phyloP scores from a whole-genome alignment of 2,329 filamentous ascomycete species.

The Colletotrichum spaethianum region DNA sequence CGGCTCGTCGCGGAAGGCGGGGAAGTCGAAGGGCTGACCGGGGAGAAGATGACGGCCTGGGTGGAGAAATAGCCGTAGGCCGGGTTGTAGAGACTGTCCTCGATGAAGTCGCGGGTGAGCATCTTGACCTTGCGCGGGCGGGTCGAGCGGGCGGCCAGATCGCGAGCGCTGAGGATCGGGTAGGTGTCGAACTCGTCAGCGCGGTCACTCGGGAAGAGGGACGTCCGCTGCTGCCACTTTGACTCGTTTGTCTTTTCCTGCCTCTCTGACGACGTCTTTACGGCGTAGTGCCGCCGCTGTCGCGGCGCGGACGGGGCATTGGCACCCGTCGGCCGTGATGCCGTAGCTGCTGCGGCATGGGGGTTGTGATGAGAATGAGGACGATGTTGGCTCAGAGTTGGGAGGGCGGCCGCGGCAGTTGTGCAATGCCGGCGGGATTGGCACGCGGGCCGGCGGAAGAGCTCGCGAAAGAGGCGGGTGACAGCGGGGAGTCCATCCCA shows the following conservation, averaged over 20 bases:
- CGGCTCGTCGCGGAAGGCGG: slow-evolving; percentile 83
- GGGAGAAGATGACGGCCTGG: slow-evolving; percentile 95
- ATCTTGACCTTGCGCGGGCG: slow-evolving; percentile 93
- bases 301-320: slow-evolving; percentile 41
- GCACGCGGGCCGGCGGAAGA: slow-evolving; percentile 83
- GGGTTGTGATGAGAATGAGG: slow-evolving; percentile 13
- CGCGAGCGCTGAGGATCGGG: slow-evolving; percentile 87
- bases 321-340: slow-evolving; percentile 45
- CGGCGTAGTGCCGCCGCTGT: slow-evolving; percentile 49
- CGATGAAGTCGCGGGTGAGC: slow-evolving; percentile 97
- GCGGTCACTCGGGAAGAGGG: slow-evolving; percentile 82
- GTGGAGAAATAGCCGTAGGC: slow-evolving; percentile 97
- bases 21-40: slow-evolving; percentile 92
- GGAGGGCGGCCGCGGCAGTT: slow-evolving; percentile 46
- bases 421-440: slow-evolving; percentile 61
- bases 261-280: slow-evolving; percentile 30
- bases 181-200: slow-evolving; percentile 85
- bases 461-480: slow-evolving; percentile 84
- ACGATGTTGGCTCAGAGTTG: slow-evolving; percentile 37
- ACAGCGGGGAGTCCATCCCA: slow-evolving; percentile 85
- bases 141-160: slow-evolving; percentile 79
- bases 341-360: slow-evolving; percentile 28
- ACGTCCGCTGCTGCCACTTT: slow-evolving; percentile 88
- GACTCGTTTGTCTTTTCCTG: slow-evolving; percentile 69
- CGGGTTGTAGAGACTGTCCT: slow-evolving; percentile 95